Base-by-base conservation (phyloP, 768 basidiomycete species). In the Pleurotus djamor region DNA sequence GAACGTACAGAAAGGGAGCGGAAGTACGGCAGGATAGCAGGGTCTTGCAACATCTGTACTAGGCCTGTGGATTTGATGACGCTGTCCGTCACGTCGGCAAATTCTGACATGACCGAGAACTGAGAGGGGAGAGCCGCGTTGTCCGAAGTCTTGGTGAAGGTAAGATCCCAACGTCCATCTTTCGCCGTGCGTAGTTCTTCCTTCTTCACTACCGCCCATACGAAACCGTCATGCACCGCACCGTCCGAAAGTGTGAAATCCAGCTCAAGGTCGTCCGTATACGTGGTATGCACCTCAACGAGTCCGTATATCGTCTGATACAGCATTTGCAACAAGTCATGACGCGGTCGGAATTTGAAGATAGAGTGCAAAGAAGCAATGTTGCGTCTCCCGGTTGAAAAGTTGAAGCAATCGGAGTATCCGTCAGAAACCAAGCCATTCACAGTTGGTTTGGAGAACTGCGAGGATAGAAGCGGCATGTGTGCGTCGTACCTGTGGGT, bases 51-150 rank as follows among this genome's bases (percentile, higher is more conserved):
- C n/a, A 82, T 72, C 32, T 82, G 74, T 55, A 80, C 63, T 33
- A 96, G 73, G 36, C 76, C 74, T 35, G 66, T 37, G 21, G 74
- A 69, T 74, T 92, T 94, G 68, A 93, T 76, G 54, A 96, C 66
- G 65, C 79, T 82, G 17, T 96, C 92, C 2, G 92, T 91, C 58
- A 93, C 78, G 64, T 96, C 95, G 8, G 91, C 91, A 64, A 85
- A 92, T 75, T 97, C 95, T 85, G 92, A 87, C 89, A 95, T 92
- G 65, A 94, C 81, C 10, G 86, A 83, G 48, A 89, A 76, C 16
- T 79, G 74, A 0, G 81, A 64, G 3, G 91, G 89, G 28, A 96
- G 74, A 13, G 76, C 70, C 2, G 81, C 51, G 63, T 83, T 82
- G 60, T 94, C 94, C 10, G 83, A 76, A 4, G 90, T 87, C 67